A percentile compares a stretch with the other conserved stretches of the same genome.
Evolutionary conservation across 2,329 filamentous ascomycete species (phyloP).

Genomic region (Cryphonectria parasitica): DNA sequence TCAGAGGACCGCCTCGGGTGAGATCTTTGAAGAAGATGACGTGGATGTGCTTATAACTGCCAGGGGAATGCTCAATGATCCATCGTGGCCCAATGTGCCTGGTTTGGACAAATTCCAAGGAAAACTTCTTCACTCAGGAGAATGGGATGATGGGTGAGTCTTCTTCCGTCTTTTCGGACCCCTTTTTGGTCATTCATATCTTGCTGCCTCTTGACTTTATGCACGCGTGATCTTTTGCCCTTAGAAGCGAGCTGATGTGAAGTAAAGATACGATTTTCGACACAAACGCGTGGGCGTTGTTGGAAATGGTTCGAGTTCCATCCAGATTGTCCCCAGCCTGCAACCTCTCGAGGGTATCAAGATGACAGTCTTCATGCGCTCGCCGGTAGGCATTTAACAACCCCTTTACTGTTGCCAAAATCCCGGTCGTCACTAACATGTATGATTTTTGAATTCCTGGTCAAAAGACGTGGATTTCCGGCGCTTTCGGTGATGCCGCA

Average conservation of each 20-base stretch:
- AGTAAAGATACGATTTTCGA: slow-evolving; percentile 50
- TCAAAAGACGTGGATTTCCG: slow-evolving; percentile 50
- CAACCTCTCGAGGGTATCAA: slow-evolving; percentile 47
- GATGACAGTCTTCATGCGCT: slow-evolving; percentile 52
- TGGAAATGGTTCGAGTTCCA: slow-evolving; percentile 56
- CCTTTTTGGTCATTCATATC: neutral
- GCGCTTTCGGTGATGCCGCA: slow-evolving; percentile 49
- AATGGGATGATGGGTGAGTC: slow-evolving; percentile 47
- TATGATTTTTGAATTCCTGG: neutral
- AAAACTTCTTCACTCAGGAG: slow-evolving; percentile 50
- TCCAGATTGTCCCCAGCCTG: slow-evolving; percentile 56
- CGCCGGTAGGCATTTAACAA: slow-evolving; percentile 31
- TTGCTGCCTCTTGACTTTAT: neutral
- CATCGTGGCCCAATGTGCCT: slow-evolving; percentile 48
- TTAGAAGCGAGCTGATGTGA: slow-evolving; percentile 7
- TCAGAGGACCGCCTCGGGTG: slow-evolving; percentile 39
- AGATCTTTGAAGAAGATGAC: slow-evolving; percentile 42
- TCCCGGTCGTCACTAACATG: neutral
- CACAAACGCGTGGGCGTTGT: slow-evolving; percentile 55
- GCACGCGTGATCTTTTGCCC: neutral
- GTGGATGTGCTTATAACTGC: slow-evolving; percentile 47
- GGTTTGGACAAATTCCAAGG: slow-evolving; percentile 47
- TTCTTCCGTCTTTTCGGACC: neutral
- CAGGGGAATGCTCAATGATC: slow-evolving; percentile 48
- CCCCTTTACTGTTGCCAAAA: neutral